Base-by-base conservation (phyloP, 805 yeast genomes). In the Lachancea lanzarotensis region DNA sequence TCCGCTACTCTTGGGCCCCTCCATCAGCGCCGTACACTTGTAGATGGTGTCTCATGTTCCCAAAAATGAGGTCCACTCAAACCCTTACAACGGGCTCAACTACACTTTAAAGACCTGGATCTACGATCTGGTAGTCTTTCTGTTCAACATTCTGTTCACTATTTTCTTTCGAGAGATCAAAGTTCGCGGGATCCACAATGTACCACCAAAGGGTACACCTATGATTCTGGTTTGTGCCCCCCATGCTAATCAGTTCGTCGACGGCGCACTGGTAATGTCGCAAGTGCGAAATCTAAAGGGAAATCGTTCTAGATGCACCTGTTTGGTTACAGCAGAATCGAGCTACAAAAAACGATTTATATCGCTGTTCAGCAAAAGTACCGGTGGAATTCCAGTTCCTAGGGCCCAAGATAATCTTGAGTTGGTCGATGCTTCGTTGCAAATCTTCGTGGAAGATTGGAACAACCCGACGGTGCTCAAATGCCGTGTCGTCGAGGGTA, bases 201-300 rank as follows among this genome's bases (percentile, higher is more conserved):
- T 61, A 13, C 67, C 64, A 2, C 52, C 54, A 4, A 47, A 47
- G 3, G 65, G 65, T 13, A 54, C 55, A 16, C 83, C 90, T 0
- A 77, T 82, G n/a, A 81, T 84, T 45, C 76, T 82, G 55, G 90
- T 84, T 31, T 87, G 82, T 35, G 90, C 90, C 2, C 91, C 91
- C 1, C 90, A 84, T 63, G 88, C 88, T 7, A 88, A 88, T 64
- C 96, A 89, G 66, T 90, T 90, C 60, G 88, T 90, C 29, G 84
- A 78, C 53, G 89, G 87, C 3, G 75, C 87, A 44, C 70, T 91
- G 46, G 74, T 91, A 39, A 82, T 87, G 84, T 76, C 81, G 37
- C 85, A 81, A 55, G 84, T 86, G 20, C 76, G 84, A 54, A 65
- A 70, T 33, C 40, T 59, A 29, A 47, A 49, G 19, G 52, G 54